These are phyloP conservation scores for Primulina tabacum DNA, from an alignment of 257 asterid species.

Conservation along the genomic window DNA sequence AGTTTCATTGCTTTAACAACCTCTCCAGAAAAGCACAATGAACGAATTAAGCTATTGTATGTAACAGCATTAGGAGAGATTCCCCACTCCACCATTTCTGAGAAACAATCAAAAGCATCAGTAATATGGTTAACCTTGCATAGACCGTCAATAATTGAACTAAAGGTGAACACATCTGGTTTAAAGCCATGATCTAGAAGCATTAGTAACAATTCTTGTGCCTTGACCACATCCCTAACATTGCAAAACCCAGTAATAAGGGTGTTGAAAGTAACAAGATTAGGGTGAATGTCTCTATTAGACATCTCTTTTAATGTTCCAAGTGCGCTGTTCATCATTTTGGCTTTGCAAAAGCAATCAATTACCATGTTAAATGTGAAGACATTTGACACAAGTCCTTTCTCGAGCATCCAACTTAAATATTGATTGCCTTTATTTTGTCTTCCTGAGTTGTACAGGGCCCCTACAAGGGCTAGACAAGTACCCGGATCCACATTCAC, in stretches of 20 bases:
- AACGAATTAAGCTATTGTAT: constrained; percentile 69
- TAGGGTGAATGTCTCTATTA: constrained; percentile 51
- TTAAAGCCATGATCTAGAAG: constrained; percentile 52
- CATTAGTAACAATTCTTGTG: constrained; percentile 52
- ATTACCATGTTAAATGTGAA: constrained; percentile 67
- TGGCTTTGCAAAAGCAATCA: constrained; percentile 79
- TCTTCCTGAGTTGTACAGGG: constrained; percentile 50
- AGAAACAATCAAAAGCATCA: constrained; percentile 79
- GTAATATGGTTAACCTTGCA: constrained; percentile 48
- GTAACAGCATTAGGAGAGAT: constrained; percentile 59
- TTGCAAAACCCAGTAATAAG: constrained; percentile 70
- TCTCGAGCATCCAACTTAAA: constrained; percentile 42
- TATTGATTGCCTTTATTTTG: constrained; percentile 56
- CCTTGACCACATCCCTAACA: constrained; percentile 46
- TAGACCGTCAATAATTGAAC: constrained; percentile 74
- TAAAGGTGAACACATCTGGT: constrained; percentile 78
- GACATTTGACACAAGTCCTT: constrained; percentile 46
- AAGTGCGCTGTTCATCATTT: constrained; percentile 58
- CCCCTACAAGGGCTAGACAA: constrained; percentile 54
- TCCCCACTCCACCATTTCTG: constrained; percentile 84
- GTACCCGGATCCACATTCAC: constrained; percentile 49
- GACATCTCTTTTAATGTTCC: constrained; percentile 55
- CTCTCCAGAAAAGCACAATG: constrained; percentile 63
- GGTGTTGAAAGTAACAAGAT: constrained; percentile 73
- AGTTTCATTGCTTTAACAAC: constrained; percentile 51